Percentiles rank a stretch among this genome's conserved stretches.
Evolutionary conservation across 768 basidiomycete species (phyloP).

Genomic region (Tulasnella sp.): DNA sequence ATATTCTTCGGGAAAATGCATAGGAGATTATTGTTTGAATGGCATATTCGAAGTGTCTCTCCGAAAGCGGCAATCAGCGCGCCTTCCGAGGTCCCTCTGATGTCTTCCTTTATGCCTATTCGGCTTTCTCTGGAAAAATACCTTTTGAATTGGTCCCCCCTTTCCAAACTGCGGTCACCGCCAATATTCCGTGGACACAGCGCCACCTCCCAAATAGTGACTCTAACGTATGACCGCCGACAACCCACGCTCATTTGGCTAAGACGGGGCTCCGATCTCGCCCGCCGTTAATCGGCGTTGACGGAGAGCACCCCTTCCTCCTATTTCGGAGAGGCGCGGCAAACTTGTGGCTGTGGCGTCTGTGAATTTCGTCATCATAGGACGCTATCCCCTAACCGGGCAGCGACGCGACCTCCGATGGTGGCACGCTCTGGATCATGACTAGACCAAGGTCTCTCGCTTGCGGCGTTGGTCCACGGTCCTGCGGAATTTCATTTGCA

Average conservation of each 20-base stretch:
- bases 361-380: background rate
- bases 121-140: background rate
- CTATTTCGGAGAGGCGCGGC: background rate
- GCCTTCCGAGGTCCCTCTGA: too few relatives aligned
- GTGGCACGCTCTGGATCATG: background rate
- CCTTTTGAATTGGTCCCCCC: background rate
- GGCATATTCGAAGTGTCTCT: background rate
- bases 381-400: background rate
- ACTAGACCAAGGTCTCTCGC: background rate
- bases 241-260: background rate
- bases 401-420: background rate
- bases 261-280: background rate
- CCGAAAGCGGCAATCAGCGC: background rate
- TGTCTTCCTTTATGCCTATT: too few relatives aligned
- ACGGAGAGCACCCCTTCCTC: background rate
- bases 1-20: background rate
- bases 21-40: constrained; percentile 1
- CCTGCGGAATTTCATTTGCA: background rate
- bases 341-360: background rate
- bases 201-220: background rate
- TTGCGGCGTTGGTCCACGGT: background rate
- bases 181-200: too few relatives aligned
- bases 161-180: background rate
- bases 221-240: background rate
- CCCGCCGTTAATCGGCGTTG: background rate